Evolutionary conservation across 768 basidiomycete species (phyloP).

Genomic region (Agrocybe praecox): DNA sequence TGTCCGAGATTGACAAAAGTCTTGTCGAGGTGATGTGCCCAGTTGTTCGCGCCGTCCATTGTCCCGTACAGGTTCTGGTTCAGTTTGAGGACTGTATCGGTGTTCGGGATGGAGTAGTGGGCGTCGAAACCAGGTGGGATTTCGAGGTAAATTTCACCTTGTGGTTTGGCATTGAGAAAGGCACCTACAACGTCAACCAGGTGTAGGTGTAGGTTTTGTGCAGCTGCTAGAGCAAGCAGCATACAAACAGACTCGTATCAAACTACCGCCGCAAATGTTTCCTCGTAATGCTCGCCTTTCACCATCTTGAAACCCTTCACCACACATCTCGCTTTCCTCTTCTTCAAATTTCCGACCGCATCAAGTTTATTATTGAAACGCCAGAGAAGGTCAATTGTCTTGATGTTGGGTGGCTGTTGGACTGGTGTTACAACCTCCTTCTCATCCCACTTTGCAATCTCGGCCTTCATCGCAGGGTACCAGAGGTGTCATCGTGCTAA

Average conservation of each 20-base stretch:
- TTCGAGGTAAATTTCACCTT: constrained; percentile 1
- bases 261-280: constrained; percentile 13
- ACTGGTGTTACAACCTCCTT: constrained; percentile 10
- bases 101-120: constrained; percentile 19
- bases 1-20: constrained; percentile 12
- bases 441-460: constrained; percentile 8
- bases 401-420: not conserved
- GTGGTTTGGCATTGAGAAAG: constrained; percentile 8
- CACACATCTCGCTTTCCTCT: constrained; percentile 1
- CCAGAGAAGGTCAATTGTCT: constrained; percentile 8
- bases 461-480: constrained; percentile 8
- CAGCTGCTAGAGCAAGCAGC: constrained; percentile 5
- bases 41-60: constrained; percentile 23
- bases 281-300: constrained; percentile 2
- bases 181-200: constrained; percentile 13
- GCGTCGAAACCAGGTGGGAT: constrained; percentile 18
- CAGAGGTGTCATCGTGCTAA: not conserved
- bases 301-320: constrained; percentile 7
- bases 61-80: constrained; percentile 14
- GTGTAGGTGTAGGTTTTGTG: not conserved
- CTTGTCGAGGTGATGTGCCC: constrained; percentile 11
- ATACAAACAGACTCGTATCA: constrained; percentile 9
- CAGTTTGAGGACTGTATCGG: constrained; percentile 14
- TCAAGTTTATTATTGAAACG: constrained; percentile 7
- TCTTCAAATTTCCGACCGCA: constrained; percentile 2